Conservation (phyloP, 2,329 filamentous ascomycete species). For the Fusarium redolens region DNA sequence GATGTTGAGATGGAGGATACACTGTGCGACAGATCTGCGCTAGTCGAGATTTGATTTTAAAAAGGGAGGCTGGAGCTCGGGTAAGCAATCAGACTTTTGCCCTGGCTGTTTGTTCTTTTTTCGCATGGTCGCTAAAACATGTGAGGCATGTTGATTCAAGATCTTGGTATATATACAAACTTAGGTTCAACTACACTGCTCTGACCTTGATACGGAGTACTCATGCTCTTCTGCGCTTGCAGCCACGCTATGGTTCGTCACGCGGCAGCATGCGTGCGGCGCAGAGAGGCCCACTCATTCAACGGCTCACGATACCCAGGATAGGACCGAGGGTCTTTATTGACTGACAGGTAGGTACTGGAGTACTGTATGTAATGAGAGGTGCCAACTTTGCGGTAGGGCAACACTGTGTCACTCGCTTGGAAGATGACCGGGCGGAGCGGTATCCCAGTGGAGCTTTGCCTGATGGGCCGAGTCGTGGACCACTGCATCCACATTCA, state of each 20-base stretch:
- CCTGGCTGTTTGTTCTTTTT: background rate
- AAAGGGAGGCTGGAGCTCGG: conserved; percentile 36
- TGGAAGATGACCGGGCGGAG: conserved; percentile 27
- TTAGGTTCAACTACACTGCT: background rate
- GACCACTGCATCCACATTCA: conserved; percentile 21
- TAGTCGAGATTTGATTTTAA: conserved; percentile 46
- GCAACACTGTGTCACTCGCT: conserved; percentile 39
- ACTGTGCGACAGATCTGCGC: conserved; percentile 47
- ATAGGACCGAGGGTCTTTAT: conserved; percentile 23
- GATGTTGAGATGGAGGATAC: conserved; percentile 24
- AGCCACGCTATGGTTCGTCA: conserved; percentile 42
- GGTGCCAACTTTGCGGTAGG: conserved; percentile 26
- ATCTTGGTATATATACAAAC: background rate
- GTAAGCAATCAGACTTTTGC: conserved; percentile 4
- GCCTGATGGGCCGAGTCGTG: conserved; percentile 34
- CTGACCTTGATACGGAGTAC: background rate
- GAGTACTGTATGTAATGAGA: background rate
- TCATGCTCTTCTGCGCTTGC: conserved; percentile 1
- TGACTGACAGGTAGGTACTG: conserved; percentile 6
- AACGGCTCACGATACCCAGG: conserved; percentile 40
- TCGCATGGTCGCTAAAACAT: conserved; percentile 21
- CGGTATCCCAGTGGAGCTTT: conserved; percentile 26
- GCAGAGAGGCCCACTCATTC: conserved; percentile 41
- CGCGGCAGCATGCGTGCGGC: conserved; percentile 44
- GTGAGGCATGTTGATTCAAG: conserved; percentile 10